These are phyloP conservation scores for Capsicum pubescens DNA, from an alignment of 257 asterid genomes.

Conservation along the genomic window DNA sequence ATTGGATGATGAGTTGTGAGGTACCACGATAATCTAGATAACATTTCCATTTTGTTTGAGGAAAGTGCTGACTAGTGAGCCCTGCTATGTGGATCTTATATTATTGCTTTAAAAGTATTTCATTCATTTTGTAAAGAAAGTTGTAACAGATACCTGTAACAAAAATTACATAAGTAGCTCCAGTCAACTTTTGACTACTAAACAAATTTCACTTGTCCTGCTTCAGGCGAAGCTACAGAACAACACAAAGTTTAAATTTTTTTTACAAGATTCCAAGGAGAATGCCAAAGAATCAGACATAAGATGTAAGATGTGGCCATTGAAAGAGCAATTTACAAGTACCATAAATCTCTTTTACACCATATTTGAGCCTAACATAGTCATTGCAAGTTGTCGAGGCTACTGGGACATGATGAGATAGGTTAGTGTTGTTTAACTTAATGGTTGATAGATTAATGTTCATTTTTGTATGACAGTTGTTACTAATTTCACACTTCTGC, in stretches of 20 bases:
- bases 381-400: slow-evolving; percentile 55
- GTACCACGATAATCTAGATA: background rate
- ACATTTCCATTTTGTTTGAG: background rate
- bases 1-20: too few species aligned
- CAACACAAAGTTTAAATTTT: slow-evolving; percentile 53
- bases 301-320: slow-evolving; percentile 52
- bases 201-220: background rate
- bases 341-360: slow-evolving; percentile 52
- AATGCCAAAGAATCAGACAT: slow-evolving; percentile 49
- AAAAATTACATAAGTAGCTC: background rate
- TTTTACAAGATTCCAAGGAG: slow-evolving; percentile 55
- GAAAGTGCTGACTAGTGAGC: background rate
- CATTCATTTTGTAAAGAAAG: background rate
- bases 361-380: slow-evolving; percentile 49
- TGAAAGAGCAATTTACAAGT: slow-evolving; percentile 48
- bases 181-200: background rate
- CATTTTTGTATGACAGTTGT: background rate
- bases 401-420: slow-evolving; percentile 62
- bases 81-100: too few species aligned
- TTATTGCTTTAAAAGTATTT: too few species aligned
- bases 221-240: slow-evolving; percentile 50
- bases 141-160: background rate
- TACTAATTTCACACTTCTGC: background rate
- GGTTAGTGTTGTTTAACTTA: slow-evolving; percentile 34
- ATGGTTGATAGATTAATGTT: background rate